Evolutionary conservation across 2,329 filamentous ascomycete species (phyloP).

Genomic region (Plectosphaerella sp.): DNA sequence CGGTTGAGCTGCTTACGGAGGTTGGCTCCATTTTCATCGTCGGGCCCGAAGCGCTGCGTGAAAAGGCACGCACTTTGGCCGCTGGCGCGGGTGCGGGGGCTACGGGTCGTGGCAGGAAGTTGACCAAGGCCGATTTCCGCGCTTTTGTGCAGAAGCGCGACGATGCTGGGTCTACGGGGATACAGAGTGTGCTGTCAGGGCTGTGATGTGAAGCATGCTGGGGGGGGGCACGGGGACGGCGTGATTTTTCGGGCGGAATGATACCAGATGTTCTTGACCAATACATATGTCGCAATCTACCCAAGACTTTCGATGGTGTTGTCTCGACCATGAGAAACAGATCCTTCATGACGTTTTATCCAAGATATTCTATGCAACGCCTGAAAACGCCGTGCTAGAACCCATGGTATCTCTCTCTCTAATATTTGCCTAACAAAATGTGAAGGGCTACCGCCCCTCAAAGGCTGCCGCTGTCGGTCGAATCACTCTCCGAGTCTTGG

Average conservation of each 20-base stretch:
- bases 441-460: no score
- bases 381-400: background rate
- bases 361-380: background rate
- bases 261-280: background rate
- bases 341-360: no score
- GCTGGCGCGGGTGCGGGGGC: conserved; percentile 21
- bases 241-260: background rate
- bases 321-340: no score
- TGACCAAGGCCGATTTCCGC: conserved; percentile 68
- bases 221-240: background rate
- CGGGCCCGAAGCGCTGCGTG: conserved; percentile 70
- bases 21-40: conserved; percentile 96
- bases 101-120: conserved; percentile 42
- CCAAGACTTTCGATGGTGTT: no score
- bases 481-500: no score
- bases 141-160: conserved; percentile 82
- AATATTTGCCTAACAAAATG: background rate
- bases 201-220: conserved; percentile 30
- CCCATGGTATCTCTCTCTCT: no score
- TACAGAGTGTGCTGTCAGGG: conserved; percentile 75
- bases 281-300: no score
- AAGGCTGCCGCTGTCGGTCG: no score
- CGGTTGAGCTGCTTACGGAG: conserved; percentile 83
- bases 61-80: conserved; percentile 60
- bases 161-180: conserved; percentile 73